Base-by-base conservation (phyloP, 2,329 filamentous ascomycete genomes). In the Colletotrichum sp. region DNA sequence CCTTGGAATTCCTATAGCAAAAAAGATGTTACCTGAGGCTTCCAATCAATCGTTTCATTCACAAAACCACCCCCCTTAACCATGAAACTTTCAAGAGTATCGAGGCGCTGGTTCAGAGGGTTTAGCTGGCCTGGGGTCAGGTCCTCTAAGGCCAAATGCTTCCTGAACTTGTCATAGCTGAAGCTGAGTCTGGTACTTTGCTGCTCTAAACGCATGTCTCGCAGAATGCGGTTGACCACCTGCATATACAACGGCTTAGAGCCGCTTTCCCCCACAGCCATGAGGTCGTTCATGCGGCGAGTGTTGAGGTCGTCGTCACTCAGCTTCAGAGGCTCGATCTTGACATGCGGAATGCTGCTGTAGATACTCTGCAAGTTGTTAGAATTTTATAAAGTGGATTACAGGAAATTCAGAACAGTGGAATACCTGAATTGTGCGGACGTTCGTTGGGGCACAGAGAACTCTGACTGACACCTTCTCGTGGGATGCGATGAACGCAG, bases 21-120 rank as follows among this genome's bases (percentile, higher is more conserved):
- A n/a, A n/a, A n/a, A 24, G 24, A n/a, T 11, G 8, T 12, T 58
- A 76, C 79, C 75, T 79, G 76, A 4, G 80, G 78, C 2, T 59
- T 69, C 81, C 81, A 83, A 34, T 80, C 71, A 11, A 78, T 82
- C 29, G 6, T 27, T 1, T n/a, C 31, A 4, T 43, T 38, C 4
- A 63, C 11, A 2, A 13, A 13, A 34, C 12, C 33, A 34, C 33
- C 12, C 2, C 33, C 29, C 8, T 77, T 76, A 3, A 81, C 80
- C 80, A 94, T 87, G 80, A 94, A 94, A 15, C 88, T 91, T 77
- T 94, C 90, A 0, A 95, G 83, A 0, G 92, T 86, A 8, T 90
- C 86, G 2, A 95, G 83, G 0, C 93, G 87, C 79, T 92, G 87
- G 1, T 86, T 81, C 3, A 96, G 82, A 1, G 92, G 90, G 0